Percentiles rank a stretch among this genome's conserved stretches.
These are phyloP conservation scores for Sphaerulina vaccinii DNA, from an alignment of 2,329 filamentous ascomycete genomes.

Conservation along the genomic window DNA sequence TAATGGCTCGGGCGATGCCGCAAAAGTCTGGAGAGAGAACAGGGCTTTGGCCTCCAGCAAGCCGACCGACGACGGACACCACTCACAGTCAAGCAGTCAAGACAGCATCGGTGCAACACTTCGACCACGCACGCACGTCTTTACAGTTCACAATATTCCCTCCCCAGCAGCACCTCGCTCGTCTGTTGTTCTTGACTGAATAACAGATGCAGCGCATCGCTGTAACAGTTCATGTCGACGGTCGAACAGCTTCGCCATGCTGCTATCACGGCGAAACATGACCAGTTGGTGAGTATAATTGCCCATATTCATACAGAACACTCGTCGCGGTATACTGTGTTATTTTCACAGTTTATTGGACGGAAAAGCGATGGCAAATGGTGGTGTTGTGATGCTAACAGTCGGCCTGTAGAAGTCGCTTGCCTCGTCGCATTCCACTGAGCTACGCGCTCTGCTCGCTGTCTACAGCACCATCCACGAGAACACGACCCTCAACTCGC, in stretches of 20 bases:
- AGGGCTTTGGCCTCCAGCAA: too few relatives aligned
- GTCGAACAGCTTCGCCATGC: conserved; percentile 39
- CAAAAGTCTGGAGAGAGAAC: too few relatives aligned
- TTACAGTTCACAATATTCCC: background rate
- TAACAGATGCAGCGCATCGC: conserved; percentile 50
- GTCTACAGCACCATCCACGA: conserved; percentile 16
- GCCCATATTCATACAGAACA: conserved; percentile 2
- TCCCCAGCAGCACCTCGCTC: conserved; percentile 16
- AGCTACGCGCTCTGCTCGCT: conserved; percentile 15
- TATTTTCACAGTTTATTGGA: background rate
- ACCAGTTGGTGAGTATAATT: conserved; percentile 9
- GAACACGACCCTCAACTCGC: conserved; percentile 13
- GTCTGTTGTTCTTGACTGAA: conserved; percentile 36
- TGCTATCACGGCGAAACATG: conserved; percentile 13
- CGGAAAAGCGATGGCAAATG: conserved; percentile 1
- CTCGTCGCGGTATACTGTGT: background rate
- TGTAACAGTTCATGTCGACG: conserved; percentile 48
- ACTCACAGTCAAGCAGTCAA: too few relatives aligned
- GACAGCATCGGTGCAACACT: too few relatives aligned
- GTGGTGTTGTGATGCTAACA: conserved; percentile 13
- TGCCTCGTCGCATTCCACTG: conserved; percentile 16
- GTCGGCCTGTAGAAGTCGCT: conserved; percentile 7
- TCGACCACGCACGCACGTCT: conserved; percentile 4
- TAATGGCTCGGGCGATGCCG: too few relatives aligned
- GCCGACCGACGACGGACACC: too few relatives aligned